Percentiles rank a stretch among this genome's conserved stretches.
phyloP scores from a whole-genome alignment of 2,329 filamentous ascomycete species.

The Polytolypa hystricis region DNA sequence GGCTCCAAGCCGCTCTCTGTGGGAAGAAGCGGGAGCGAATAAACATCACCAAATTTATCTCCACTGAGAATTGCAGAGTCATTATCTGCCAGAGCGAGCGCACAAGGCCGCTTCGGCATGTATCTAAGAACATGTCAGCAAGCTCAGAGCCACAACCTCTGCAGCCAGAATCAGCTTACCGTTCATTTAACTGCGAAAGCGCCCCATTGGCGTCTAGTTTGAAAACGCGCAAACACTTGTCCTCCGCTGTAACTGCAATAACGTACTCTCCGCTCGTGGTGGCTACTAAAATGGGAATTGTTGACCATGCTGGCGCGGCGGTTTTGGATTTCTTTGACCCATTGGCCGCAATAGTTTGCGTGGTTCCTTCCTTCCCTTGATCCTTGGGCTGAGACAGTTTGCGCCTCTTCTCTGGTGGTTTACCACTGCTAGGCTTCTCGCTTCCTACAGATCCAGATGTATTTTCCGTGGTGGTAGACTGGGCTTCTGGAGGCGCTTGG shows the following conservation, averaged over 20 bases:
- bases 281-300: conserved; percentile 57
- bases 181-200: conserved; percentile 58
- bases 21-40: conserved; percentile 63
- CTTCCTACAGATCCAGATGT: no score
- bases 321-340: conserved; percentile 10
- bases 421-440: conserved; percentile 13
- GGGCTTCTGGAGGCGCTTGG: neutral
- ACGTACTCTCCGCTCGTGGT: conserved; percentile 57
- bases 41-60: conserved; percentile 97
- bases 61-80: conserved; percentile 64
- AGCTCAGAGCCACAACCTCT: neutral
- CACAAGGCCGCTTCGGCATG: conserved; percentile 84
- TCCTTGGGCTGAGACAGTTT: conserved; percentile 25
- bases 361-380: conserved; percentile 14
- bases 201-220: conserved; percentile 50
- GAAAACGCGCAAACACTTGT: conserved; percentile 83
- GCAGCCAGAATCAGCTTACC: conserved; percentile 50
- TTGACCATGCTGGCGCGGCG: conserved; percentile 33
- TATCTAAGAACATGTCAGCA: conserved; percentile 39
- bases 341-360: conserved; percentile 10
- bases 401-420: conserved; percentile 34
- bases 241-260: conserved; percentile 73
- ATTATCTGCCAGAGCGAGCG: conserved; percentile 59
- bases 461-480: neutral
- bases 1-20: conserved; percentile 24